A percentile compares a stretch with the other conserved stretches of the same genome.
Evolutionary conservation across 192 early-diverging fungal species (phyloP).

Genomic region (Blastocladiella britannica): DNA sequence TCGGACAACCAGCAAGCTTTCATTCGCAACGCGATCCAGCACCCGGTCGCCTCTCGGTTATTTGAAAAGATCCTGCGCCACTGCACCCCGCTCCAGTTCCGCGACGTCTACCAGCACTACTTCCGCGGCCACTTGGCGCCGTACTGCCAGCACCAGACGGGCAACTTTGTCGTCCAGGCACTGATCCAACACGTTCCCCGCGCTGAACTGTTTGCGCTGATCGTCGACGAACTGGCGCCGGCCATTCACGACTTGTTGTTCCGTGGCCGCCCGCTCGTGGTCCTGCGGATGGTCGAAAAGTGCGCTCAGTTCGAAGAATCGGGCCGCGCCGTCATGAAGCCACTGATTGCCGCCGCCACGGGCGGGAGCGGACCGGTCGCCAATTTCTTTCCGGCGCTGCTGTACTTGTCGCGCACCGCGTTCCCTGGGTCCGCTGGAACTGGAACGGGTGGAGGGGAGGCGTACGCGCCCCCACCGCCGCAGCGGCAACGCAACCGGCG

Average conservation of each 20-base stretch:
- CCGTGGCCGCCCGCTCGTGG: constrained; percentile 43
- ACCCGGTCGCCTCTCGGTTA: constrained; percentile 59
- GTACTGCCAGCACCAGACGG: constrained; percentile 41
- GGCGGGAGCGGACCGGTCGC: not conserved
- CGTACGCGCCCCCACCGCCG: not conserved
- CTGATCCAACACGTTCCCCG: constrained; percentile 41
- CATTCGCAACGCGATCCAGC: constrained; percentile 8
- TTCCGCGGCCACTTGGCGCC: constrained; percentile 36
- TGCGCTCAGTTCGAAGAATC: constrained; percentile 26
- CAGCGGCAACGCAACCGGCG: not conserved
- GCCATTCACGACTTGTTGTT: constrained; percentile 39
- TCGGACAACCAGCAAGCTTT: not conserved
- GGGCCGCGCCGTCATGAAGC: not conserved
- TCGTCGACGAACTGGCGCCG: constrained; percentile 37
- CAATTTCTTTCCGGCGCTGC: not conserved
- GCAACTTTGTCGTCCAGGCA: constrained; percentile 72
- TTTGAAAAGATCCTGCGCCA: constrained; percentile 45
- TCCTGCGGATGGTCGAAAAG: constrained; percentile 45
- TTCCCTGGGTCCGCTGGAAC: not conserved
- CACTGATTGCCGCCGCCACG: not conserved
- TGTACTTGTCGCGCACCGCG: not conserved
- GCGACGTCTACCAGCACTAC: constrained; percentile 39
- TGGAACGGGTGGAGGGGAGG: too few species aligned
- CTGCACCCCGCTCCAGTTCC: constrained; percentile 28
- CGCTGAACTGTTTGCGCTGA: constrained; percentile 30